Conservation (phyloP, 495 filamentous ascomycete species). For the Aspergillus nidulans region DNA sequence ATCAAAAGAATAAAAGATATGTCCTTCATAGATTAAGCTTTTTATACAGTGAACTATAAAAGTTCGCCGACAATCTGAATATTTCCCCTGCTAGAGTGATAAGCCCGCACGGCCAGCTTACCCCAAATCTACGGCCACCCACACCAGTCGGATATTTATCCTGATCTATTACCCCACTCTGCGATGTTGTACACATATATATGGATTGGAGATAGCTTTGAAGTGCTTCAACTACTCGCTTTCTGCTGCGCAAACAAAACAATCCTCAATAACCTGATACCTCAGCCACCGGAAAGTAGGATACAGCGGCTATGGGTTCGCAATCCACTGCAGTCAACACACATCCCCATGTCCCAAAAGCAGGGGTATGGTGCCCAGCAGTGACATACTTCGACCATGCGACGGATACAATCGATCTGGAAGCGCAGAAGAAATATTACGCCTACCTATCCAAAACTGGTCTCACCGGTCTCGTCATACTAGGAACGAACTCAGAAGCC, state of each 20-base stretch:
- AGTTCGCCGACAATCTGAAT: constrained; percentile 3
- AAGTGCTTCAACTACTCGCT: neutral
- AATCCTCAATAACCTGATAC: neutral
- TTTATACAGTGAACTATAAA: neutral
- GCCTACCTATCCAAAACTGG: constrained; percentile 50
- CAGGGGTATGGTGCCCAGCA: constrained; percentile 37
- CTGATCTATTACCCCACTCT: constrained; percentile 5
- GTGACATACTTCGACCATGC: constrained; percentile 50
- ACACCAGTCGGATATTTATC: constrained; percentile 19
- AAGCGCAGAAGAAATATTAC: constrained; percentile 50
- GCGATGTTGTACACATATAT: neutral
- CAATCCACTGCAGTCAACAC: constrained; percentile 7
- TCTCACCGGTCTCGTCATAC: constrained; percentile 55
- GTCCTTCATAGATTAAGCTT: neutral
- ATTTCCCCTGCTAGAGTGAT: constrained; percentile 2
- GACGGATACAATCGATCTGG: constrained; percentile 48
- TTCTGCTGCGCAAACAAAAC: neutral
- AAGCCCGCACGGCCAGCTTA: neutral
- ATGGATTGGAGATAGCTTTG: neutral
- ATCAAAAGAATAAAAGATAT: neutral
- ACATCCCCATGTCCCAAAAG: constrained; percentile 19
- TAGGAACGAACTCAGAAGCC: constrained; percentile 64
- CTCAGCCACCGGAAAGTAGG: neutral
- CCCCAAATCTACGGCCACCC: constrained; percentile 5
- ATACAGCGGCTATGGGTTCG: constrained; percentile 15